A percentile compares a stretch with the other conserved stretches of the same genome.
These are phyloP conservation scores for Thraustotheca clavata DNA, from an alignment of 352 stramenopile species.

Conservation along the genomic window DNA sequence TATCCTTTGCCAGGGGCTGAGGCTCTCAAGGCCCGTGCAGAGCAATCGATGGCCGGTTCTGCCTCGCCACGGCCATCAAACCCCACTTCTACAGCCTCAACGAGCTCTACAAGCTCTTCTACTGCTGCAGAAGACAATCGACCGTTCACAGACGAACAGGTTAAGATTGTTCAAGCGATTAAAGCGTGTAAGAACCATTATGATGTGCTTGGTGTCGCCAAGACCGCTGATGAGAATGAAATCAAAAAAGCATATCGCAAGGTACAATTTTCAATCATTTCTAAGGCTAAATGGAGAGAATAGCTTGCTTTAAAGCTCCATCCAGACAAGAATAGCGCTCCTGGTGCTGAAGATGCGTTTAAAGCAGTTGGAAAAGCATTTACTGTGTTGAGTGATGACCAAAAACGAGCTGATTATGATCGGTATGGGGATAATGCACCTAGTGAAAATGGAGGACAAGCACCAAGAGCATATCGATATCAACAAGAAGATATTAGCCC, in stretches of 20 bases:
- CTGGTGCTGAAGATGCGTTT: slow-evolving; percentile 95
- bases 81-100: slow-evolving; percentile 3
- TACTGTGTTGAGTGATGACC: slow-evolving; percentile 78
- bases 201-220: slow-evolving; percentile 70
- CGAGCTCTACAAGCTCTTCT: slow-evolving; percentile 26
- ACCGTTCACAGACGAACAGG: slow-evolving; percentile 63
- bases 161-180: slow-evolving; percentile 83
- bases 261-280: slow-evolving; percentile 29
- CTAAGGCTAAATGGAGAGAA: background rate
- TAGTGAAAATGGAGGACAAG: slow-evolving; percentile 27
- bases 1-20: slow-evolving; percentile 81
- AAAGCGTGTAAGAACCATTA: slow-evolving; percentile 84
- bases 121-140: slow-evolving; percentile 20
- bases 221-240: slow-evolving; percentile 69
- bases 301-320: slow-evolving; percentile 85
- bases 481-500: slow-evolving; percentile 77
- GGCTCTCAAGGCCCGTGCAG: slow-evolving; percentile 61
- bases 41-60: slow-evolving; percentile 26
- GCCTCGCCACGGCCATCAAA: background rate
- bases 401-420: slow-evolving; percentile 85
- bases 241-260: slow-evolving; percentile 91
- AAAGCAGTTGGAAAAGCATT: slow-evolving; percentile 95
- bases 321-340: slow-evolving; percentile 94
- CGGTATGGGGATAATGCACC: slow-evolving; percentile 52
- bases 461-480: slow-evolving; percentile 6